Percentiles rank a stretch among this genome's conserved stretches.
Conservation (phyloP, 176 grass and related monocot genomes). For the Triticum dicoccoides region DNA sequence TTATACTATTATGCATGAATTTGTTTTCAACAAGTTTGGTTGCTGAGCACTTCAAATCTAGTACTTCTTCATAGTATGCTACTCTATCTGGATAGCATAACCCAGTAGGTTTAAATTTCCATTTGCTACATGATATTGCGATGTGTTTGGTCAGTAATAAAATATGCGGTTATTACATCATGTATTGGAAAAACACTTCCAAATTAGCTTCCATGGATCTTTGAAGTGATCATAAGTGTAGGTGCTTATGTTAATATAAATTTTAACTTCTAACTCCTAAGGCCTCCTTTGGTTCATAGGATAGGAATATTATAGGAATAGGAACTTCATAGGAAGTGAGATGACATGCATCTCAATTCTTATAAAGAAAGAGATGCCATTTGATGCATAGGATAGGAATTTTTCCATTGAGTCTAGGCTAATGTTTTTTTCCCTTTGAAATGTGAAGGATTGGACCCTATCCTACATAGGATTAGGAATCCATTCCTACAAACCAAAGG, state of each 20-base stretch:
- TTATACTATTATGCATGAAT: background rate
- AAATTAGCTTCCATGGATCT: background rate
- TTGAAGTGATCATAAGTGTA: background rate
- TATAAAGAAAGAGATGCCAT: too few relatives aligned
- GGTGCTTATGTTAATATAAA: background rate
- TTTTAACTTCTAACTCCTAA: background rate
- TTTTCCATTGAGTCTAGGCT: too few relatives aligned
- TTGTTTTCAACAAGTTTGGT: background rate
- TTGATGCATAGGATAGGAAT: too few relatives aligned
- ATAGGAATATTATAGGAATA: too few relatives aligned
- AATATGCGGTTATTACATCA: background rate
- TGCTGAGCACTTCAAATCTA: background rate
- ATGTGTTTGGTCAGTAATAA: background rate
- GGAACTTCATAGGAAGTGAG: too few relatives aligned
- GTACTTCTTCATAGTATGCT: slow-evolving; percentile 12
- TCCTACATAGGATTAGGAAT: too few relatives aligned
- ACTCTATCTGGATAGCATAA: slow-evolving; percentile 13
- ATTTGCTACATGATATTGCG: background rate
- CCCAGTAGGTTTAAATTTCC: background rate
- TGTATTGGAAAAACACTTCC: slow-evolving; percentile 1
- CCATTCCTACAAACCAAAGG: too few relatives aligned
- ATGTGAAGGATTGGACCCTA: too few relatives aligned
- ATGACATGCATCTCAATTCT: too few relatives aligned
- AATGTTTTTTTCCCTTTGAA: too few relatives aligned
- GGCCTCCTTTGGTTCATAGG: too few relatives aligned